A percentile compares a stretch with the other conserved stretches of the same genome.
These are phyloP conservation scores for Comarum palustre DNA, from an alignment of 306 rosid species.

Conservation along the genomic window DNA sequence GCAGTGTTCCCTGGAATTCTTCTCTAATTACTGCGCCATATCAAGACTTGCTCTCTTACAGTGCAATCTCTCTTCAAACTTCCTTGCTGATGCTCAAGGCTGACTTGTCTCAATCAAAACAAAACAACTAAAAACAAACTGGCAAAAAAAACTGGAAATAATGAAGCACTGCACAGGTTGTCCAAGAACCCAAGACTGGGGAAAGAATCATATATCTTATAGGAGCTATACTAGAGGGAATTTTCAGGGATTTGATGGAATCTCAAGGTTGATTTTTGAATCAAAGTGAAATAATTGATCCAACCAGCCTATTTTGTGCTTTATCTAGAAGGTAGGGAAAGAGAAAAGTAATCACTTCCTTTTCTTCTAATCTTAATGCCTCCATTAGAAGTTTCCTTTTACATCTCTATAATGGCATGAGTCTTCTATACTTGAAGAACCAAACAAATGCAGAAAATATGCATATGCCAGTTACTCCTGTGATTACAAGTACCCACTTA, in stretches of 20 bases:
- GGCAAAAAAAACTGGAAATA: neutral
- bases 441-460: conserved; percentile 82
- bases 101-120: too few relatives aligned
- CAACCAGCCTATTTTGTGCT: conserved; percentile 23
- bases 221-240: neutral
- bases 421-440: conserved; percentile 95
- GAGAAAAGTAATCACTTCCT: conserved; percentile 8
- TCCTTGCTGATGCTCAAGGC: too few relatives aligned
- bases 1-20: too few relatives aligned
- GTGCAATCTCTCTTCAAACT: too few relatives aligned
- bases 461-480: conserved; percentile 66
- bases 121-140: too few relatives aligned
- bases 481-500: conserved; percentile 78
- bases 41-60: too few relatives aligned
- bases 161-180: neutral
- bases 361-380: conserved; percentile 2
- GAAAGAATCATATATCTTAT: neutral
- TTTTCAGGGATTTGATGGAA: neutral
- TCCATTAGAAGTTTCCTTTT: conserved; percentile 15
- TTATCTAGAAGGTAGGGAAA: conserved; percentile 4
- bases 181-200: neutral
- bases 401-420: conserved; percentile 78
- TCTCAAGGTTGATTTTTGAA: conserved; percentile 17
- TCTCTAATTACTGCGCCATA: too few relatives aligned
- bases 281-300: conserved; percentile 40